A percentile compares a stretch with the other conserved stretches of the same genome.
Evolutionary conservation across 2,329 filamentous ascomycete genomes (phyloP).

Genomic region (Ilyonectria sp.): DNA sequence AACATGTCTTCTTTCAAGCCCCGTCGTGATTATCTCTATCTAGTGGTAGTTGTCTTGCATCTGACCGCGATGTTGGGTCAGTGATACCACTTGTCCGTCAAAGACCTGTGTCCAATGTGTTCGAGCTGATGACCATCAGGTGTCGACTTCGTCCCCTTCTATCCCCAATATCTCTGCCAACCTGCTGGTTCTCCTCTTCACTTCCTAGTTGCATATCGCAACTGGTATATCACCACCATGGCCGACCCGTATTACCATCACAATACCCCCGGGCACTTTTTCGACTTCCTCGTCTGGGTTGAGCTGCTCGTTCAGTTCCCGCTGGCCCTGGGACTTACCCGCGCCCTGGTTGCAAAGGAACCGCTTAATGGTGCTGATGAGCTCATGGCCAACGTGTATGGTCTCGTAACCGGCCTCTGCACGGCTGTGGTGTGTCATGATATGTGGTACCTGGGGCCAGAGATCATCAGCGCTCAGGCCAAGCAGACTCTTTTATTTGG

Average conservation of each 20-base stretch:
- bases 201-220: conserved; percentile 24
- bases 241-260: conserved; percentile 22
- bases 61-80: background rate
- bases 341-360: background rate
- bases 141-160: conserved; percentile 28
- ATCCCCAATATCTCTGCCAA: conserved; percentile 22
- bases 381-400: background rate
- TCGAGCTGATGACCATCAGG: background rate
- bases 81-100: background rate
- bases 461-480: background rate
- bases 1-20: conserved; percentile 1
- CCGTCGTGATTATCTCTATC: conserved; percentile 5
- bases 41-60: background rate
- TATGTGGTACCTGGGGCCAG: conserved; percentile 9
- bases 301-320: conserved; percentile 1
- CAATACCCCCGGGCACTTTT: conserved; percentile 5
- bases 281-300: conserved; percentile 10
- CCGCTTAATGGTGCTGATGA: background rate
- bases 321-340: conserved; percentile 4
- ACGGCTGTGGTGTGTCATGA: conserved; percentile 8
- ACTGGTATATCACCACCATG: conserved; percentile 28
- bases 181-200: conserved; percentile 14
- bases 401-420: background rate
- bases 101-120: background rate
- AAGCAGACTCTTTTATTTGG: conserved; percentile 1